Conservation (phyloP, 768 basidiomycete species). For the Mycena metata region DNA sequence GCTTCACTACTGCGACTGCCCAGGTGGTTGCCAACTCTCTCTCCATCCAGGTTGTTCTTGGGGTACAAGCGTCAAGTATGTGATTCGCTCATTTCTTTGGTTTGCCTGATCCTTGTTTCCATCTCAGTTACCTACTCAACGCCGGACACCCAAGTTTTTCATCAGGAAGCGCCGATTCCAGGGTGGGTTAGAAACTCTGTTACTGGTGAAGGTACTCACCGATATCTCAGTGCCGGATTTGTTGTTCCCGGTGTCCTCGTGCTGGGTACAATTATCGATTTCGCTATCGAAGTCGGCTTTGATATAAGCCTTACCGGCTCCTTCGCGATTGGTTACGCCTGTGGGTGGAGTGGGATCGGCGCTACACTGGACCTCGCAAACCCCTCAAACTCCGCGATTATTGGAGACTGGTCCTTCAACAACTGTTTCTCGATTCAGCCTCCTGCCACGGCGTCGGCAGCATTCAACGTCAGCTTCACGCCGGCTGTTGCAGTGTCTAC, state of each 20-base stretch:
- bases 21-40: neutral
- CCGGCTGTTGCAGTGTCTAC: no score
- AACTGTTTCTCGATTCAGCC: conserved; percentile 6
- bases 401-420: conserved; percentile 6
- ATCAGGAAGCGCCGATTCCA: neutral
- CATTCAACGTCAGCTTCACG: conserved; percentile 1
- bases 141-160: neutral
- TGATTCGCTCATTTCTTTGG: neutral
- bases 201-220: conserved; percentile 1
- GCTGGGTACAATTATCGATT: neutral
- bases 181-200: neutral
- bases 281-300: neutral
- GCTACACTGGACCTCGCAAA: neutral
- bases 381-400: neutral
- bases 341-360: neutral
- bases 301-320: neutral
- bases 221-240: neutral
- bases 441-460: conserved; percentile 3
- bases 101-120: conserved; percentile 8
- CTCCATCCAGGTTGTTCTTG: neutral
- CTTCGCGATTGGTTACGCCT: neutral
- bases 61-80: neutral
- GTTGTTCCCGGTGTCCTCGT: neutral
- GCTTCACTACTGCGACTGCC: conserved; percentile 4
- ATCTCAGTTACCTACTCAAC: neutral